Percentiles rank a stretch among this genome's conserved stretches.
Conservation (phyloP, 1,139 yeast genomes). For the Martiniozyma asiatica region DNA sequence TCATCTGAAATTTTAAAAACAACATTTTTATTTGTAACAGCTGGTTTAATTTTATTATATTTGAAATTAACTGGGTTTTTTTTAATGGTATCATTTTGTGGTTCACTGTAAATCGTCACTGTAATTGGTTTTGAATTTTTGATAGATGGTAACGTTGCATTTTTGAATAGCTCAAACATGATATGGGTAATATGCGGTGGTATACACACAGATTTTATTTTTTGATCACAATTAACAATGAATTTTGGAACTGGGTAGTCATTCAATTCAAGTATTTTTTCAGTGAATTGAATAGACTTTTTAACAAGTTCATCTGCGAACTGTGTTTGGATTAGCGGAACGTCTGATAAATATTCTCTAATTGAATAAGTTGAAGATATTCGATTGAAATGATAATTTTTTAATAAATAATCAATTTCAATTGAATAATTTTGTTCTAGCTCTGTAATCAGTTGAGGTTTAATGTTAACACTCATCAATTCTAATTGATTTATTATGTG, state of each 20-base stretch:
- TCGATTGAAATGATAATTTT: constrained; percentile 15
- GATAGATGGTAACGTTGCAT: constrained; percentile 20
- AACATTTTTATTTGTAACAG: not conserved
- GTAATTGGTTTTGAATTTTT: constrained; percentile 12
- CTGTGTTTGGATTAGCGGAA: constrained; percentile 10
- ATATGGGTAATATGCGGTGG: constrained; percentile 20
- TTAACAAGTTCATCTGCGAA: constrained; percentile 9
- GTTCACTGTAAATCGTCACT: constrained; percentile 6
- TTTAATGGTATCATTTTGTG: too few species aligned
- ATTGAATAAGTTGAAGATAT: constrained; percentile 16
- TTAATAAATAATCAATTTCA: constrained; percentile 14
- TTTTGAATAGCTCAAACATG: constrained; percentile 20
- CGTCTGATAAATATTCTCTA: constrained; percentile 13
- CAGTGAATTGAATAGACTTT: constrained; percentile 14
- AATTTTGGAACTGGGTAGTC: constrained; percentile 20
- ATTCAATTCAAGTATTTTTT: constrained; percentile 15
- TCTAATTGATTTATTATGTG: constrained; percentile 15
- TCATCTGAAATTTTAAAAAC: constrained; percentile 14
- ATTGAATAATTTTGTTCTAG: constrained; percentile 10
- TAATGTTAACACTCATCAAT: constrained; percentile 11
- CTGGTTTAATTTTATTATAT: too few species aligned
- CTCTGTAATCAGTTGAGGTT: constrained; percentile 10
- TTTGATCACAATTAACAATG: constrained; percentile 2
- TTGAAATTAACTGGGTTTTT: too few species aligned
- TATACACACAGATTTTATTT: constrained; percentile 11